These are phyloP conservation scores for Ascochyta clinopodiicola DNA, from an alignment of 2,329 filamentous ascomycete genomes.

Conservation along the genomic window DNA sequence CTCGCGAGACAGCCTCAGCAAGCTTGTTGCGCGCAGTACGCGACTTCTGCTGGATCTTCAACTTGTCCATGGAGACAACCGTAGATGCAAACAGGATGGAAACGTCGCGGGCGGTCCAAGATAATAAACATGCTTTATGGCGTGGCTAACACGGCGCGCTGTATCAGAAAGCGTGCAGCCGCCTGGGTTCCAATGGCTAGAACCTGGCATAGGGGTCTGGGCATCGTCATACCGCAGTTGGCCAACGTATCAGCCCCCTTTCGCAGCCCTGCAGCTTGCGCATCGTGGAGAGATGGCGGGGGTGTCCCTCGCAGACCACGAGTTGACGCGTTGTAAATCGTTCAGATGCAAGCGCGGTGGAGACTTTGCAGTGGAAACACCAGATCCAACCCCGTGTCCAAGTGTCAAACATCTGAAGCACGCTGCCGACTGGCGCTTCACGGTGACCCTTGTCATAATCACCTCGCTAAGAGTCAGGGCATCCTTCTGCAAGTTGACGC, in stretches of 20 bases:
- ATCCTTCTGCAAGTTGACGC: slow-evolving; percentile 23
- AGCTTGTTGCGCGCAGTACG: slow-evolving; percentile 44
- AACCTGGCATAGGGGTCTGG: slow-evolving; percentile 31
- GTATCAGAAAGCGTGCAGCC: slow-evolving; percentile 19
- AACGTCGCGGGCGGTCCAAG: slow-evolving; percentile 18
- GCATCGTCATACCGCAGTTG: slow-evolving; percentile 29
- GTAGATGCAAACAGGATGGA: slow-evolving; percentile 13
- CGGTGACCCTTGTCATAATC: slow-evolving; percentile 21
- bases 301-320: slow-evolving; percentile 7
- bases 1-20: slow-evolving; percentile 36
- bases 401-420: slow-evolving; percentile 13
- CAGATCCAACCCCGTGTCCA: slow-evolving; percentile 11
- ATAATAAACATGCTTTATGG: slow-evolving; percentile 32
- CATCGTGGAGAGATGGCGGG: slow-evolving; percentile 6
- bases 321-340: slow-evolving; percentile 8
- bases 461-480: slow-evolving; percentile 19
- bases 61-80: slow-evolving; percentile 38
- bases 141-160: slow-evolving; percentile 17
- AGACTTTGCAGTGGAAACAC: neutral
- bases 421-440: slow-evolving; percentile 5
- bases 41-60: slow-evolving; percentile 39
- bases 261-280: slow-evolving; percentile 4
- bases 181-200: slow-evolving; percentile 11
- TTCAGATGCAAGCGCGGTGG: slow-evolving; percentile 5
- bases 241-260: slow-evolving; percentile 27